Conservation (phyloP, 1,284 basidiomycete species). For the Ustilago xerochloae region DNA sequence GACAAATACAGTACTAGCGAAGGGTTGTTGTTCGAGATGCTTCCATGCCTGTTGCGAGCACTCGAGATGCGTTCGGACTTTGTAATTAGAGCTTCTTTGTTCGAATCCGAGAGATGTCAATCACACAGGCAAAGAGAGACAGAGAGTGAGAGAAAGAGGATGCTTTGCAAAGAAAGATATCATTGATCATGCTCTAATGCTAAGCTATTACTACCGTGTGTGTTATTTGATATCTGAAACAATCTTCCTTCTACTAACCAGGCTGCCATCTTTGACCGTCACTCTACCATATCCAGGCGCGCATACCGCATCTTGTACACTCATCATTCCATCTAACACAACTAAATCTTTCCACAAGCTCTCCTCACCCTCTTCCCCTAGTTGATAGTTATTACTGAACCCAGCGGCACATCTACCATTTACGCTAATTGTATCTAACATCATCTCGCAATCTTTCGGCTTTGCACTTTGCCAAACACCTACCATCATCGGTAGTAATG, state of each 20-base stretch:
- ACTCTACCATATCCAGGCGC: conserved; percentile 16
- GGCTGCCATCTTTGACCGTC: conserved; percentile 12
- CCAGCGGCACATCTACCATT: conserved; percentile 10
- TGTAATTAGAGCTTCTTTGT: too few relatives aligned
- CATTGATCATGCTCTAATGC: too few relatives aligned
- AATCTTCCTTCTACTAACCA: conserved; percentile 13
- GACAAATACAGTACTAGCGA: too few relatives aligned
- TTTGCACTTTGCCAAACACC: conserved; percentile 41
- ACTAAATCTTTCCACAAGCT: conserved; percentile 13
- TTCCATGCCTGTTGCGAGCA: too few relatives aligned
- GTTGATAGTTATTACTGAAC: not conserved
- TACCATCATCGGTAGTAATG: conserved; percentile 39
- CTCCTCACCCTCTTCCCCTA: not conserved
- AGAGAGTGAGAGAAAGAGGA: too few relatives aligned
- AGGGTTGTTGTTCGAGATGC: too few relatives aligned
- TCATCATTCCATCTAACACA: conserved; percentile 5
- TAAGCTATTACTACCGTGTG: too few relatives aligned
- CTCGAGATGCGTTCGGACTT: too few relatives aligned
- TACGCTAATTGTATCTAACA: conserved; percentile 14
- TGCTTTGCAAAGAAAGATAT: too few relatives aligned
- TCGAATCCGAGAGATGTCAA: too few relatives aligned
- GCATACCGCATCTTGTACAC: conserved; percentile 17
- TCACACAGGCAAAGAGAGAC: too few relatives aligned
- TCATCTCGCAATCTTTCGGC: conserved; percentile 10
- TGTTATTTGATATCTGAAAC: conserved; percentile 3